Base-by-base conservation (phyloP, 2,329 filamentous ascomycete species). In the Curvularia hawaiiensis region DNA sequence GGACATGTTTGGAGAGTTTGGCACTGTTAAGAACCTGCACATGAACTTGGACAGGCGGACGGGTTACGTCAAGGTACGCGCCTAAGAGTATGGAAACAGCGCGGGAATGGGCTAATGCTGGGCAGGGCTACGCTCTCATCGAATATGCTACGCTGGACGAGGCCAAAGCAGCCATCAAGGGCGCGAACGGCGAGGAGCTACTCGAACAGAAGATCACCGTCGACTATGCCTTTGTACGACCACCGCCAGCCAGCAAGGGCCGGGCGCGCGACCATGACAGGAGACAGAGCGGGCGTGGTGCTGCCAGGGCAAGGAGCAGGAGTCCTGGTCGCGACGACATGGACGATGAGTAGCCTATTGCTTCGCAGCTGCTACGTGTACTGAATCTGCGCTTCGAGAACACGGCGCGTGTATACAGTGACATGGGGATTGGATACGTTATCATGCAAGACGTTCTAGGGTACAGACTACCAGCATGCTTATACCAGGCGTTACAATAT, bases 11-110 rank as follows among this genome's bases (percentile, higher is more conserved):
- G 89, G 87, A 70, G 91, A 95, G 69, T 95, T 85, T 72, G 91
- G 91, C 67, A 90, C 94, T 78, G 91, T 95, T 71, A 92, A 92
- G 83, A 95, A 95, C 72, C 75, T 94, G 72, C 91, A 95, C 72
- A 78, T 95, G 73, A 95, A 95, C 73, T 80, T 95, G 61, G 91
- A 95, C 74, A 83, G 91, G 52, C 83, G 91, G 69, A 94, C 89
- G 60, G 91, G 91, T 73, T 95, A 94, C 71, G 91, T 94, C 67
- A 95, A 95, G 88, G 91, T 90, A 70, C 11, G 63, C n/a, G 59
- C 24, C 24, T 22, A 20, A 35, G 28, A 20, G 38, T 12, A 14
- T 18, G 9, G 1, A 30, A 44, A 35, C 6, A 26, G 35, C 9
- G 24, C 43, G 6, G 7, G 16, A 18, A n/a, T 31, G 18, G 33